Conservation (phyloP, 176 grass and related monocot species). For the Aegilops umbellulata region DNA sequence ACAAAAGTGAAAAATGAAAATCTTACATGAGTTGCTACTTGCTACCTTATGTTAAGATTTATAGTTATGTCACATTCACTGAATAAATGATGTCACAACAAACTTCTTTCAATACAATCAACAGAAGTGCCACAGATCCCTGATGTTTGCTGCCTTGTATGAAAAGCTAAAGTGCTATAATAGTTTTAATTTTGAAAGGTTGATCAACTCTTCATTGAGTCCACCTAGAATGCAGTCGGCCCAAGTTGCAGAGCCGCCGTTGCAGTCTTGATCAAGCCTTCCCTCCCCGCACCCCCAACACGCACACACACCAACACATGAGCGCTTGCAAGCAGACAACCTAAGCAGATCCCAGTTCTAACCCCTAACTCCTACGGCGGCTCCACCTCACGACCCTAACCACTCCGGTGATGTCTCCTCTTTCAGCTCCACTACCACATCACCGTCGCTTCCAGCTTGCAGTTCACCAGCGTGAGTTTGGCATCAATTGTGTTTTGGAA, state of each 20-base stretch:
- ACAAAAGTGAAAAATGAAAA: neutral
- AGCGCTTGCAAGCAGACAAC: too few relatives aligned
- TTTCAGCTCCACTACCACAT: neutral
- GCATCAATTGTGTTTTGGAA: neutral
- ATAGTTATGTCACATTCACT: neutral
- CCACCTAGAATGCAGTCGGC: neutral
- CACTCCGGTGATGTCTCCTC: neutral
- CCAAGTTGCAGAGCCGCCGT: neutral
- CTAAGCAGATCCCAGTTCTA: too few relatives aligned
- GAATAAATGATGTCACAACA: slow-evolving; percentile 3
- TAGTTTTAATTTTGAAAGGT: neutral
- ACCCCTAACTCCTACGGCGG: too few relatives aligned
- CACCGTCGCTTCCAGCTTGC: neutral
- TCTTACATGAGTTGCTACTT: neutral
- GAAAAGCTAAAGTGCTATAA: neutral
- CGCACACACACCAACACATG: too few relatives aligned
- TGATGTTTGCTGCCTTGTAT: neutral
- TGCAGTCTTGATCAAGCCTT: neutral
- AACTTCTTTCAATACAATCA: neutral
- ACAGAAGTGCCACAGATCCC: neutral
- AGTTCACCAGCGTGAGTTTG: neutral
- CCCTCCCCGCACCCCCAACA: too few relatives aligned
- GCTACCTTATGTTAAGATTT: too few relatives aligned
- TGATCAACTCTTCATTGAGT: neutral
- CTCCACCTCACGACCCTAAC: too few relatives aligned